phyloP scores from a whole-genome alignment of 768 basidiomycete species.

The Boletus subparvulus region DNA sequence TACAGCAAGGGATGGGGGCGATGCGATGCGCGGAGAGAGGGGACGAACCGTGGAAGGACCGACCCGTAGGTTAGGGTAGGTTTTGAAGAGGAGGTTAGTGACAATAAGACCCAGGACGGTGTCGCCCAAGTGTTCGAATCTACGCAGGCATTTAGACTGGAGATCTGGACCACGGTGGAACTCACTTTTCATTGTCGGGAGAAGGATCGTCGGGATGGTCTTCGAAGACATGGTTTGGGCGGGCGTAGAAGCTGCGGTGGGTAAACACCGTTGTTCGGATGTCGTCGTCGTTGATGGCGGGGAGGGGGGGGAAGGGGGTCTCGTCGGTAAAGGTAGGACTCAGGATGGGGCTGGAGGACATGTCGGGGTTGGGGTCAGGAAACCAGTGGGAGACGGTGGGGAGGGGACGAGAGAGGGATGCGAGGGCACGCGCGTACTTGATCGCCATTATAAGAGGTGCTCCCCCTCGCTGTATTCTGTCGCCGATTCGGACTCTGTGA shows the following conservation, averaged over 20 bases:
- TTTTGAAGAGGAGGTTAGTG: conserved; percentile 59
- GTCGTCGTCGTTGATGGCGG: conserved; percentile 46
- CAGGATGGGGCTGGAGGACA: conserved; percentile 10
- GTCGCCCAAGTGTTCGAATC: conserved; percentile 78
- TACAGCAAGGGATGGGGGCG: not conserved
- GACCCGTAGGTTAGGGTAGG: conserved; percentile 69
- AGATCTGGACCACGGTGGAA: not conserved
- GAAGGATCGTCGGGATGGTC: conserved; percentile 69
- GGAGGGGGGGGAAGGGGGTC: conserved; percentile 53
- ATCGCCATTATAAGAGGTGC: not conserved
- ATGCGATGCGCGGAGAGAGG: not conserved
- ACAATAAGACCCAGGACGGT: conserved; percentile 67
- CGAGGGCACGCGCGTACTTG: not conserved
- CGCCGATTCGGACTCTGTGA: not conserved
- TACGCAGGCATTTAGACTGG: conserved; percentile 24
- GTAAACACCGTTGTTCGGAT: conserved; percentile 66
- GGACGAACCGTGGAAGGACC: conserved; percentile 65
- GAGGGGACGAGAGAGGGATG: not conserved
- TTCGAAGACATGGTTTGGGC: conserved; percentile 76
- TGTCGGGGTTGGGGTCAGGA: not conserved
- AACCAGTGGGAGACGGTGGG: conserved; percentile 1
- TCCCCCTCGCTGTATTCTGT: not conserved
- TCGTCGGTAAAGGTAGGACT: conserved; percentile 32
- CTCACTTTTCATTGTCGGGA: conserved; percentile 81
- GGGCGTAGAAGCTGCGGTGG: conserved; percentile 67